Evolutionary conservation across 805 yeast species (phyloP).

Genomic region (Starmerella asiatica): DNA sequence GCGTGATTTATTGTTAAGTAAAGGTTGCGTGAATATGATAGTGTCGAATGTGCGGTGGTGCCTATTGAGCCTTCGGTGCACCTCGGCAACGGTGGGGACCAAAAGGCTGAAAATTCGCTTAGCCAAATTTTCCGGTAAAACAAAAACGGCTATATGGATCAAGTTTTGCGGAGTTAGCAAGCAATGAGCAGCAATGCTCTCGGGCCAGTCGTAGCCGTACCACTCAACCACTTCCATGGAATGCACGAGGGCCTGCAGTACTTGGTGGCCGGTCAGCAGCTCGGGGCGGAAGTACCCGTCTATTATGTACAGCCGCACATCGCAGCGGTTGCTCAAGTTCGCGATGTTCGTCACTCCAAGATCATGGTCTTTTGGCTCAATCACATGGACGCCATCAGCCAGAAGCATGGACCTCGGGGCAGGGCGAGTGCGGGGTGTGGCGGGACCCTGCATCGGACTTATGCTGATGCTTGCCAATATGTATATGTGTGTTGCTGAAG

Average conservation of each 20-base stretch:
- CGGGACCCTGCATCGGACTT: too few species aligned
- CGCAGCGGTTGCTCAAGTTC: neutral
- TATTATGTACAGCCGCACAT: constrained; percentile 2
- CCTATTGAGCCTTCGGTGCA: neutral
- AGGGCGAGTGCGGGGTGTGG: too few species aligned
- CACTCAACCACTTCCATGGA: constrained; percentile 11
- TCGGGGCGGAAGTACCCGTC: constrained; percentile 8
- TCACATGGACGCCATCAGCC: constrained; percentile 1
- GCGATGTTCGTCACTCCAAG: neutral
- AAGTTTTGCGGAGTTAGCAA: neutral
- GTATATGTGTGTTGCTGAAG: too few species aligned
- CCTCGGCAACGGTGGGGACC: too few species aligned
- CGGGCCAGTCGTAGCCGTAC: constrained; percentile 7
- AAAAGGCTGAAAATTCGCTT: neutral
- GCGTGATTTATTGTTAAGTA: neutral
- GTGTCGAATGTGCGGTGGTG: neutral
- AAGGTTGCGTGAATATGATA: neutral
- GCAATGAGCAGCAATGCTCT: constrained; percentile 4
- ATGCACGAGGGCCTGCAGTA: constrained; percentile 7
- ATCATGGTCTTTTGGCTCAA: neutral
- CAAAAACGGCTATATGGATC: constrained; percentile 1
- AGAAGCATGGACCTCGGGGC: neutral
- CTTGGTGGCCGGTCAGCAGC: neutral
- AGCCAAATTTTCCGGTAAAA: neutral
- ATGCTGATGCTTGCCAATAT: too few species aligned